Base-by-base conservation (phyloP, 2,329 filamentous ascomycete genomes). In the Epichloe glyceriae region DNA sequence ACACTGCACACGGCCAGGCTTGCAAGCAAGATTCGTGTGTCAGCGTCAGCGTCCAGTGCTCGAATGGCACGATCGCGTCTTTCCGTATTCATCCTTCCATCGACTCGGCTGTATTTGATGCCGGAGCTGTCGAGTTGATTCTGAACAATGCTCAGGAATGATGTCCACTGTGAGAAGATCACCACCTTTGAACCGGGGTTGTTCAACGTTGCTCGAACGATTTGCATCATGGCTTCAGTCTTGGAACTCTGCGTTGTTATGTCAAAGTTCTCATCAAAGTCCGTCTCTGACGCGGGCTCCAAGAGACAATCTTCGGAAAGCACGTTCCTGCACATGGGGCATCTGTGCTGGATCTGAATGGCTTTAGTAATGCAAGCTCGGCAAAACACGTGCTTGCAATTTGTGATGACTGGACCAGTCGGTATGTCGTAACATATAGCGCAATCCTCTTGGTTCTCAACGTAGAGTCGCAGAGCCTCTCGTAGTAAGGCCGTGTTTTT, bases 331-430 rank as follows among this genome's bases (percentile, higher is more conserved):
- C 89, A 95, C 76, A 95, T 83, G 0, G 89, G 90, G 54, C 90
- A 95, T 64, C 85, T 88, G 50, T 83, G 76, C 61, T 93, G 87
- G 1, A 79, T 73, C 50, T 85, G 77, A 52, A 95, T 84, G 47
- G 86, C 84, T 55, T 79, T 78, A 49, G 80, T 73, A 54, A 95
- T 88, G 63, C 90, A 95, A 4, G 71, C 68, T 20, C 72, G 73
- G 57, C 88, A 89, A 64, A 89, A 95, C 1, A 82, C 73, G 63
- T 95, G 89, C 26, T 86, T 87, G 67, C 89, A 95, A 46, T 82
- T 79, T 1, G 88, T 95, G 59, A 95, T 94, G 49, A 93, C 80
- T 0, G 89, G 87, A 3, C 78, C 71, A 26, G 80, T 79, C 3
- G 91, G 72, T 0, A 72, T 70, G 33, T 94, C 88, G 34, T 90